Base-by-base conservation (phyloP, 2,329 filamentous ascomycete genomes). In the Phoma sp. region DNA sequence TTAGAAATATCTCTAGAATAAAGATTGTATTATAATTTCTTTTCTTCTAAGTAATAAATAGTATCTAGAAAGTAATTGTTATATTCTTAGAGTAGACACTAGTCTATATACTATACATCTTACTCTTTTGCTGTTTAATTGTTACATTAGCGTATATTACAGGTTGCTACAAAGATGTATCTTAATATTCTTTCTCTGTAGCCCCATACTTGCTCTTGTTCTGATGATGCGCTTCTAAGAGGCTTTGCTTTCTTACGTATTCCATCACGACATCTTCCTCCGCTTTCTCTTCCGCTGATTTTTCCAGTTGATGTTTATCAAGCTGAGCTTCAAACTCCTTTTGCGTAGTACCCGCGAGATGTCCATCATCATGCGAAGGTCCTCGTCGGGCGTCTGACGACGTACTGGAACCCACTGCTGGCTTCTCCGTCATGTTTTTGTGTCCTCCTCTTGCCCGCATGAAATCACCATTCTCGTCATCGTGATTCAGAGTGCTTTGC, bases 221-320 rank as follows among this genome's bases (percentile, higher is more conserved):
- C 31, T 13, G 19, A 17, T 46, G 41, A 27, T 35, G 38, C 12
- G 36, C 9, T 27, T 58, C 49, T 10, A 35, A 12, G 1, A 54
- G 43, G 25, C 51, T 58, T 35, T 55, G 47, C 47, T 40, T 51
- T 12, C 36, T 55, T n/a, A 52, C 33, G 37, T 41, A 47, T 21
- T 47, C 35, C 15, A 58, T 25, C 19, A 51, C 50, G 10, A 38
- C 41, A 37, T 51, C 36, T 21, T 56, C 54, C 25, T 55, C 58
- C 6, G 21, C 24, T 29, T 50, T 50, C 19, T 50, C 38, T 71
- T 70, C 25, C 15, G 45, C 19, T 3, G 45, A 40, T 73, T 72
- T 68, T 69, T 58, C 68, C 51, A 56, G 65, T 51, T 74, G 41
- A 78, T 74, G n/a, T 83, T 77, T 49, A 73, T 64, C 73, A 73